phyloP scores from a whole-genome alignment of 306 rosid genomes.

The Malus sieversii region DNA sequence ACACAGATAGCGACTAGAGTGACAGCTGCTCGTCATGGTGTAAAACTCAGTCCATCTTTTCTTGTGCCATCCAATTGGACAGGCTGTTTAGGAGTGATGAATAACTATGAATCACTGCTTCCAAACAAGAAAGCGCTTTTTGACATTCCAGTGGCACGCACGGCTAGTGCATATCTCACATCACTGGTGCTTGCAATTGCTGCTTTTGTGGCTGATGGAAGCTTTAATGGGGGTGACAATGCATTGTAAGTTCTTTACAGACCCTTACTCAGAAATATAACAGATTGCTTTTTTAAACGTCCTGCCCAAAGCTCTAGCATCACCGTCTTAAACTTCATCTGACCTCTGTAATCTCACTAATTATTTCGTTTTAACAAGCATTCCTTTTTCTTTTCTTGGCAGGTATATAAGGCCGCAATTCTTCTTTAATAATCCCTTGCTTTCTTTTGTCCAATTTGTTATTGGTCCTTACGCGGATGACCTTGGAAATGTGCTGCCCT shows the following conservation, averaged over 20 bases:
- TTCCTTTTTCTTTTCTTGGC: slow-evolving; percentile 16
- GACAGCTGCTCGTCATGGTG: slow-evolving; percentile 75
- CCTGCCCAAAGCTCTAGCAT: not conserved
- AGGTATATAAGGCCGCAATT: slow-evolving; percentile 95
- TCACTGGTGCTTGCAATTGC: slow-evolving; percentile 68
- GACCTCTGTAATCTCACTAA: too few relatives aligned
- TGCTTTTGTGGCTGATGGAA: slow-evolving; percentile 83
- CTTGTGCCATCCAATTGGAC: slow-evolving; percentile 94
- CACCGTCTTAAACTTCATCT: not conserved
- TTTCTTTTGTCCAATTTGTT: slow-evolving; percentile 71
- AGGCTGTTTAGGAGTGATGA: slow-evolving; percentile 90
- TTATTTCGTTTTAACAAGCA: not conserved
- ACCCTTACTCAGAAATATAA: not conserved
- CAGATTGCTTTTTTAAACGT: not conserved
- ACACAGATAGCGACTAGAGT: slow-evolving; percentile 80
- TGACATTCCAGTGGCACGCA: slow-evolving; percentile 85
- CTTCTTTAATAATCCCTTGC: slow-evolving; percentile 83
- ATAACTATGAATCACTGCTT: slow-evolving; percentile 78
- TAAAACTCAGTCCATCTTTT: slow-evolving; percentile 90
- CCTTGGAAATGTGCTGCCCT: slow-evolving; percentile 89
- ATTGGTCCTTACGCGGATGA: slow-evolving; percentile 91
- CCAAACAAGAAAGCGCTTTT: slow-evolving; percentile 83
- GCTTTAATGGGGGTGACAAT: slow-evolving; percentile 91
- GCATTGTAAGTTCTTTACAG: slow-evolving; percentile 52
- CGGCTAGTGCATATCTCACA: slow-evolving; percentile 79